Evolutionary conservation across 78 protist species (phyloP).

Genomic region (Tieghemostelium lacteum): DNA sequence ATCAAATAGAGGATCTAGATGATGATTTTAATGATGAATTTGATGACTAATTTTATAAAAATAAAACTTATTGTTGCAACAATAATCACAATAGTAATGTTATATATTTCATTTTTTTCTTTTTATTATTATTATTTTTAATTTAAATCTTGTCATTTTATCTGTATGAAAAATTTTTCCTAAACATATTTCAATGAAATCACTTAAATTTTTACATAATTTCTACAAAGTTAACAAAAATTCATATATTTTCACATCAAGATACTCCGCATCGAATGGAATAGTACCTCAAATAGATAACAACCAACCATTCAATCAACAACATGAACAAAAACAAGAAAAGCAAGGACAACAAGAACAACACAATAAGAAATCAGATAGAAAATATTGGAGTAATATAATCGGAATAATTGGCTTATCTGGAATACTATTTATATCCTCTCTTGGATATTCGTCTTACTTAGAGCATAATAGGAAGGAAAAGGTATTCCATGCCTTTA

Average conservation of each 20-base stretch:
- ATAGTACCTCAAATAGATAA: too few relatives aligned
- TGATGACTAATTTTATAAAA: not conserved
- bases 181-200: not conserved
- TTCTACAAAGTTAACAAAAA: not conserved
- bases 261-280: not conserved
- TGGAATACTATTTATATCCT: not conserved
- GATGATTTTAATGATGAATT: constrained; percentile 40
- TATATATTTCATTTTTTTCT: too few relatives aligned
- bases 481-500: not conserved
- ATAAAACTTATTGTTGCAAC: too few relatives aligned
- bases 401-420: not conserved
- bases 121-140: too few relatives aligned
- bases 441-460: not conserved
- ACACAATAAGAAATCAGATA: not conserved
- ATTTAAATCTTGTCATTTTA: too few relatives aligned
- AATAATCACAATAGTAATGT: too few relatives aligned
- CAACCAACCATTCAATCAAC: not conserved
- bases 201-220: too few relatives aligned
- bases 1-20: constrained; percentile 25
- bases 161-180: too few relatives aligned
- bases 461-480: not conserved
- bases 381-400: not conserved
- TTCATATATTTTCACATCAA: not conserved
- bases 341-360: not conserved
- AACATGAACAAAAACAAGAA: not conserved